Conservation (phyloP, 2,329 filamentous ascomycete genomes). For the Verticillium nonalfalfae region DNA sequence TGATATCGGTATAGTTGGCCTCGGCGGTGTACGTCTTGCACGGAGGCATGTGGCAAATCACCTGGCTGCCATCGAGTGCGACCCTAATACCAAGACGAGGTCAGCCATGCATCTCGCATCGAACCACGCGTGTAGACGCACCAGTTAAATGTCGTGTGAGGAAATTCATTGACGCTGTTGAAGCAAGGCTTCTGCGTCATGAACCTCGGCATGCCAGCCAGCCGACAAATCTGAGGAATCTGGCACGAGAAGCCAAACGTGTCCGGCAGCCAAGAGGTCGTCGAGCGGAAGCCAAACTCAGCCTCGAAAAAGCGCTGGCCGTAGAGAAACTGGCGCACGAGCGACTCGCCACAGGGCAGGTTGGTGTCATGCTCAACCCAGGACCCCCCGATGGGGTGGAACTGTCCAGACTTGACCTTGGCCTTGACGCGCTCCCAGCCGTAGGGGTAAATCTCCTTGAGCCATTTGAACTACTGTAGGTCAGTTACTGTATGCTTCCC, state of each 20-base stretch:
- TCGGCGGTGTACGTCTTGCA: conserved; percentile 61
- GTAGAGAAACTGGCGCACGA: conserved; percentile 61
- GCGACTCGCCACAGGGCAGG: conserved; percentile 59
- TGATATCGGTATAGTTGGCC: conserved; percentile 60
- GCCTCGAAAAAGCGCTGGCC: conserved; percentile 64
- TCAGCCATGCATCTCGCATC: background rate
- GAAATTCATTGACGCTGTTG: conserved; percentile 71
- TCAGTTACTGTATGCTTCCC: background rate
- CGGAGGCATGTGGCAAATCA: conserved; percentile 64
- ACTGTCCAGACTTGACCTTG: conserved; percentile 59
- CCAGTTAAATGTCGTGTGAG: conserved; percentile 67
- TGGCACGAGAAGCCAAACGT: conserved; percentile 65
- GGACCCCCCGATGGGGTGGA: conserved; percentile 62
- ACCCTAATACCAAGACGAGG: conserved; percentile 25
- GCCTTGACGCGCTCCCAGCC: conserved; percentile 60
- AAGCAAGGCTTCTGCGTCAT: conserved; percentile 66
- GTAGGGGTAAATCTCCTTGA: conserved; percentile 57
- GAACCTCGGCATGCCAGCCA: conserved; percentile 62
- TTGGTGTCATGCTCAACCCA: conserved; percentile 70
- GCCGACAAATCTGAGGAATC: conserved; percentile 58
- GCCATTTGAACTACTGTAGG: conserved; percentile 45
- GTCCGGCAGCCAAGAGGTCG: conserved; percentile 64
- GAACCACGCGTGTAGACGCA: background rate
- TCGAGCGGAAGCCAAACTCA: conserved; percentile 55
- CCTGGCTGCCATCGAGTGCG: conserved; percentile 60